These are phyloP conservation scores for Tuber aestivum DNA, from an alignment of 495 filamentous ascomycete species.

Conservation along the genomic window DNA sequence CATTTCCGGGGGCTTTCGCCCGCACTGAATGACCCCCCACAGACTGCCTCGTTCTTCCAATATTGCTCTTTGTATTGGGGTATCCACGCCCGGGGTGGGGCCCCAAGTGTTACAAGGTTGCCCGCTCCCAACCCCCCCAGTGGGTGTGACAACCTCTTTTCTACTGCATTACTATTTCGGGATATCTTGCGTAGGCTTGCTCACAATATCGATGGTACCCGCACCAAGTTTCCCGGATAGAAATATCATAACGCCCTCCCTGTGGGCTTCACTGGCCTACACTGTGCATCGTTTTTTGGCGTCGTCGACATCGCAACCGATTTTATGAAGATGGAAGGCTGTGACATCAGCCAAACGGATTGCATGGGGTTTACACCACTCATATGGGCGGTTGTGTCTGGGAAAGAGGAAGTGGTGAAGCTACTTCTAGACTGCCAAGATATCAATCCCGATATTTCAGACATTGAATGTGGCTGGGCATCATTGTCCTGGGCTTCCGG, in stretches of 20 bases:
- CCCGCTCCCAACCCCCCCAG: not conserved
- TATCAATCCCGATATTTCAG: not conserved
- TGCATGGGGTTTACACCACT: not conserved
- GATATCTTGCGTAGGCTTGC: not conserved
- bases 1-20: not conserved
- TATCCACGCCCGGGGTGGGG: not conserved
- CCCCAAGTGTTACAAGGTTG: not conserved
- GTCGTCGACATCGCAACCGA: not conserved
- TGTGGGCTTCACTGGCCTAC: not conserved
- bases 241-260: not conserved
- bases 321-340: not conserved
- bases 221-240: not conserved
- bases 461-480: not conserved
- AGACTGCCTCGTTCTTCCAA: not conserved
- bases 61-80: not conserved
- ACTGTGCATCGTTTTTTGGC: not conserved
- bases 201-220: not conserved
- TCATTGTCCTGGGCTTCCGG: not conserved
- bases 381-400: not conserved
- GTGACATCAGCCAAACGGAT: not conserved
- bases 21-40: not conserved
- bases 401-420: not conserved
- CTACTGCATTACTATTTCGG: not conserved
- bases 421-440: not conserved
- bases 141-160: not conserved